Percentiles rank a stretch among this genome's conserved stretches.
Evolutionary conservation across 108 stramenopile species (phyloP).

Genomic region (Pseudonitzschia delicatissima): DNA sequence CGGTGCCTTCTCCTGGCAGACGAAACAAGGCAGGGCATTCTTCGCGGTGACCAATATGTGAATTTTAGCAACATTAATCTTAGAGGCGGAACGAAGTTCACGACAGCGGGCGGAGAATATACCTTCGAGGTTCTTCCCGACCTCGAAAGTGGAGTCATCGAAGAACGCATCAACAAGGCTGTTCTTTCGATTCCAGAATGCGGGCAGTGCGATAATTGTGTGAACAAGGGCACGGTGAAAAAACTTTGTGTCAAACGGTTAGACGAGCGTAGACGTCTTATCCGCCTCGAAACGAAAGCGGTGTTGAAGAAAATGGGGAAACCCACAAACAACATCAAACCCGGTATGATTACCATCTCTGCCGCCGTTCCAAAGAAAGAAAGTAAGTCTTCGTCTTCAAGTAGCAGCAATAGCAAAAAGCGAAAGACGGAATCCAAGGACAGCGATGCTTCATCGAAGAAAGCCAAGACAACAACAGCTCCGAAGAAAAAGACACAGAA

Average conservation of each 20-base stretch:
- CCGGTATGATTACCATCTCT: conserved; percentile 19
- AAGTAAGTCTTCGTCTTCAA: conserved; percentile 19
- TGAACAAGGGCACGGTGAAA: conserved; percentile 31
- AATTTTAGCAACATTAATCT: conserved; percentile 83
- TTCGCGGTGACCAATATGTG: conserved; percentile 81
- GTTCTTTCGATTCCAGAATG: conserved; percentile 75
- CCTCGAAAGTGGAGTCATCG: conserved; percentile 70
- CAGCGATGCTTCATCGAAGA: conserved; percentile 18
- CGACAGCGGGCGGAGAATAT: conserved; percentile 35
- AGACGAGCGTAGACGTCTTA: conserved; percentile 52
- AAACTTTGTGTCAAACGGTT: conserved; percentile 67
- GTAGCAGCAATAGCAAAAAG: conserved; percentile 26
- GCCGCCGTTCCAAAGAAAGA: conserved; percentile 20
- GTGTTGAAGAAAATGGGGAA: conserved; percentile 18
- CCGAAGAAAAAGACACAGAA: conserved; percentile 33
- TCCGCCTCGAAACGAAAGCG: conserved; percentile 56
- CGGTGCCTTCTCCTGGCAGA: conserved; percentile 66
- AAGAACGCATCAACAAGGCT: conserved; percentile 68
- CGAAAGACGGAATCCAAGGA: conserved; percentile 14
- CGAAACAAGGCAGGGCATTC: conserved; percentile 62
- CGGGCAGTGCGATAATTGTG: conserved; percentile 76
- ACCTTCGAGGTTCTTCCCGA: conserved; percentile 30
- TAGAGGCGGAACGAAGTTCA: conserved; percentile 46
- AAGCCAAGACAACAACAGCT: conserved; percentile 18
- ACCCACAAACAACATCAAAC: conserved; percentile 16